Percentiles rank a stretch among this genome's conserved stretches.
Evolutionary conservation across 352 stramenopile species (phyloP).

Genomic region (Globisporangium parvum): DNA sequence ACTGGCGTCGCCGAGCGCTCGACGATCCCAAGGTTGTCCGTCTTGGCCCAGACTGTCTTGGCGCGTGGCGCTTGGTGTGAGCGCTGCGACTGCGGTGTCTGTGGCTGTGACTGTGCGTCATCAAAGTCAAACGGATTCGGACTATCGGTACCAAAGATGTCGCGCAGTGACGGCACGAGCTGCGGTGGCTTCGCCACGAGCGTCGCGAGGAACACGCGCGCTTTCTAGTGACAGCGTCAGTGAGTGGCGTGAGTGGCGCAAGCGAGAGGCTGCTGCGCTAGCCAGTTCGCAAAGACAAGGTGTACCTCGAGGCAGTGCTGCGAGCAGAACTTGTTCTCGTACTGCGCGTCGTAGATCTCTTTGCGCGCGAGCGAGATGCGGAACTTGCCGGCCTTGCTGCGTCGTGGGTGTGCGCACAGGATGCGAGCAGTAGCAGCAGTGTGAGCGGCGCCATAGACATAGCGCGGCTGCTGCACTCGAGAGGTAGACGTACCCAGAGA

Average conservation of each 20-base stretch:
- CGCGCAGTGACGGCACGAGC: slow-evolving; percentile 64
- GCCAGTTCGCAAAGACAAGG: too few relatives aligned
- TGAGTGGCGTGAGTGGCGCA: neutral
- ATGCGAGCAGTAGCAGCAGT: neutral
- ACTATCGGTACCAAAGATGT: slow-evolving; percentile 77
- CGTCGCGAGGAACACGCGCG: slow-evolving; percentile 48
- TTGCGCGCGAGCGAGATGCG: slow-evolving; percentile 66
- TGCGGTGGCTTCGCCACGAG: slow-evolving; percentile 74
- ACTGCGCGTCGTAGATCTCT: slow-evolving; percentile 76
- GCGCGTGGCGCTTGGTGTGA: slow-evolving; percentile 23
- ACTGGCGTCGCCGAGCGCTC: slow-evolving; percentile 37
- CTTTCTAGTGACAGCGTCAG: slow-evolving; percentile 40
- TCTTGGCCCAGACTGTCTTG: slow-evolving; percentile 73
- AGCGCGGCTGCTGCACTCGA: neutral
- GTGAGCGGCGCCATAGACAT: neutral
- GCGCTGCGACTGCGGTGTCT: neutral
- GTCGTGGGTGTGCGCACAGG: too few relatives aligned
- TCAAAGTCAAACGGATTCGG: slow-evolving; percentile 69
- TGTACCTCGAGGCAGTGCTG: slow-evolving; percentile 56
- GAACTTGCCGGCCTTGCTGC: slow-evolving; percentile 57
- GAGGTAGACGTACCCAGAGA: slow-evolving; percentile 31
- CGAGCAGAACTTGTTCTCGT: slow-evolving; percentile 82
- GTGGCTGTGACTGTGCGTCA: slow-evolving; percentile 11
- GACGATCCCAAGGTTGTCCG: slow-evolving; percentile 55
- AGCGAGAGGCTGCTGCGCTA: too few relatives aligned